Evolutionary conservation across 2,329 filamentous ascomycete species (phyloP), one percentile per base, ranked within the genome.

Genomic region (Pestalotiopsis sp.): DNA sequence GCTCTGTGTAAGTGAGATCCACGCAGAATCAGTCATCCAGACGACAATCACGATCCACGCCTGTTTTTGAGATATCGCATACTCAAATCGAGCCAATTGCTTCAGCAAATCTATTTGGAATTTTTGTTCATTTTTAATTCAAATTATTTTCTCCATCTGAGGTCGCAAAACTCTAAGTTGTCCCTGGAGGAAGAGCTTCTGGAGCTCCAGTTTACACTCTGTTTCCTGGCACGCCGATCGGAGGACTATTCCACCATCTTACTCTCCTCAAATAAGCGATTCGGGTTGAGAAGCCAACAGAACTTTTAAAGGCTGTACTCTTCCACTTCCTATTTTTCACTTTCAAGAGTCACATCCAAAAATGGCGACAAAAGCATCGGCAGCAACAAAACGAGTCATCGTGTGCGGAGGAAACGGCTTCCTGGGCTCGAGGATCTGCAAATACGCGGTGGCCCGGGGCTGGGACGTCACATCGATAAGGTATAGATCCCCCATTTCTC

Each of bases 341-440:
- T 25, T 12, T 12, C 27, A n/a, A 12, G 31, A 31, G 6, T 31
- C 27, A 31, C 27, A 31, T 31, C 31, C 17, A 13, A 23, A 20
- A 62, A 67, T 68, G 66, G 58, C 64, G 76, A 82, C 78, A 80
- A 82, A 86, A 72, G 86, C 31, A 31, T 9, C 31, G 6, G 31
- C 31, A 31, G 31, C 87, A 64, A 84, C 89, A 68, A 97, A 94
- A 83, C 92, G 90, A 81, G 85, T 99, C 58, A 90, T 98, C 57
- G 94, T 99, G 67, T 97, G 93, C 73, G 96, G 96, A 73, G 95
- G 95, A 69, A 98, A 93, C 80, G 95, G 96, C 41, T 99, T 98
- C 79, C 83, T 99, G 31, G 94, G 94, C 81, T 87, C 86, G 27
- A 89, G 95, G 68, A 97, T 99, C 83, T 98, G 96, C 85, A 96